phyloP scores from a whole-genome alignment of 257 asterid genomes.

The Penstemon davidsonii region DNA sequence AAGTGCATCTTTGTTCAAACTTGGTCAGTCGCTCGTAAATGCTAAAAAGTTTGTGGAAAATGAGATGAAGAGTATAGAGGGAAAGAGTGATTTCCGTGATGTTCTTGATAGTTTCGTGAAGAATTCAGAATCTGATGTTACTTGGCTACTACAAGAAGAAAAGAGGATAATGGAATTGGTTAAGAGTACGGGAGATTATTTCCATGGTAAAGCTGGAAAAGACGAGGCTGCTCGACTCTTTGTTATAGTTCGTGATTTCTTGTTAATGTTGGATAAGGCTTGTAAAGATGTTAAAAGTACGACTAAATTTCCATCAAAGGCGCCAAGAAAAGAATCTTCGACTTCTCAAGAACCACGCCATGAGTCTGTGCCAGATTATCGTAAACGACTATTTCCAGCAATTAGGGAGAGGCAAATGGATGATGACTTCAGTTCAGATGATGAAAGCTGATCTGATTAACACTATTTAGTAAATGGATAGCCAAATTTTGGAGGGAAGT shows the following conservation, averaged over 20 bases:
- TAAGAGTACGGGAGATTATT: conserved; percentile 82
- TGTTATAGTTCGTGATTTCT: conserved; percentile 72
- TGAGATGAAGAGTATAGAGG: conserved; percentile 56
- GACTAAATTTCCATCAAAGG: conserved; percentile 37
- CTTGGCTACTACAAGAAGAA: conserved; percentile 57
- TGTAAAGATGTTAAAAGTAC: conserved; percentile 58
- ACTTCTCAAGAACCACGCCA: conserved; percentile 50
- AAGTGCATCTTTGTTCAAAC: conserved; percentile 44
- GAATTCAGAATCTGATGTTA: conserved; percentile 56
- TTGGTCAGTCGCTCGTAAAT: conserved; percentile 45
- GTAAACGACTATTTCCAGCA: conserved; percentile 62
- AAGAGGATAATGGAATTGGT: conserved; percentile 65
- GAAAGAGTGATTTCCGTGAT: conserved; percentile 47
- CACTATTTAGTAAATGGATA: too few relatives aligned
- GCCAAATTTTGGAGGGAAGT: too few relatives aligned
- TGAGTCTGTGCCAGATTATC: conserved; percentile 48
- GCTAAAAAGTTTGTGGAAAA: conserved; percentile 49
- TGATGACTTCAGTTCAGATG: conserved; percentile 65
- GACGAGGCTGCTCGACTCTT: conserved; percentile 72
- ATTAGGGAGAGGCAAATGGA: conserved; percentile 56
- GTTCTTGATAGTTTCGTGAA: conserved; percentile 44
- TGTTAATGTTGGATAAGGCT: conserved; percentile 68
- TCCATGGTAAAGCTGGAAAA: conserved; percentile 70
- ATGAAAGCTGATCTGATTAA: conserved; percentile 40
- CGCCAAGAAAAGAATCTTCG: conserved; percentile 43